Base-by-base conservation (phyloP, 1,284 basidiomycete species). In the Sporisorium exsertum region DNA sequence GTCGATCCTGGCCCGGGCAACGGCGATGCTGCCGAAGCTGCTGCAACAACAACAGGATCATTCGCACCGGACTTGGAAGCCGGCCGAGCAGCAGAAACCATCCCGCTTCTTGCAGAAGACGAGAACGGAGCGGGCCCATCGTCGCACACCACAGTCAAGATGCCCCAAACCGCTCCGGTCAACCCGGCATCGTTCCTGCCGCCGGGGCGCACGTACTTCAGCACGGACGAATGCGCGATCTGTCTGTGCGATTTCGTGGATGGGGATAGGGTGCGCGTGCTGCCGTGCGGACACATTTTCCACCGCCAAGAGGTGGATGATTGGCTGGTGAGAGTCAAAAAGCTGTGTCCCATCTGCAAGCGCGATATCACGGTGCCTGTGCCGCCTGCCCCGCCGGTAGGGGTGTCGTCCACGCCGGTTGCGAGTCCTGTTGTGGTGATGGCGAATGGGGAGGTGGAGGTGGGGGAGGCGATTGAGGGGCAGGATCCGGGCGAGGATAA, bases 341-440 rank as follows among this genome's bases (percentile, higher is more conserved):
- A 83, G 55, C 57, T 84, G 15, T 85, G 84, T 57, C 84, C 84
- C 3, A 84, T 83, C n/a, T 85, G 84, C 61, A 84, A 84, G 70
- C 69, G 81, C 16, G 84, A 85, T 40, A 78, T 83, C 27, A 81
- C 78, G 0, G 75, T 81, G 15, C 74, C 77, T 2, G 65, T 79
- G 13, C 79, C 79, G 2, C 74, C 71, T 3, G 67, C 73, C 5
- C 77, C 73, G 10, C 76, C 76, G 0, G 68, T 60, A 10, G 63
- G 63, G 0, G 49, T 67, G 0, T 13, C 61, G 0, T 13, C 61
- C 0, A 46, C 57, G 16, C 45, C 50, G 8, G 29, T 56, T 12
- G 42, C 60, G 0, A 26, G 61, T 37, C 52, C 64, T n/a, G 54
- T 37, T 5, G 51, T 50, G 7, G 58, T 40, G 55, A 26, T 32